phyloP scores from a whole-genome alignment of 1,139 yeast species.

The Sugiyamaella grinbergsii region DNA sequence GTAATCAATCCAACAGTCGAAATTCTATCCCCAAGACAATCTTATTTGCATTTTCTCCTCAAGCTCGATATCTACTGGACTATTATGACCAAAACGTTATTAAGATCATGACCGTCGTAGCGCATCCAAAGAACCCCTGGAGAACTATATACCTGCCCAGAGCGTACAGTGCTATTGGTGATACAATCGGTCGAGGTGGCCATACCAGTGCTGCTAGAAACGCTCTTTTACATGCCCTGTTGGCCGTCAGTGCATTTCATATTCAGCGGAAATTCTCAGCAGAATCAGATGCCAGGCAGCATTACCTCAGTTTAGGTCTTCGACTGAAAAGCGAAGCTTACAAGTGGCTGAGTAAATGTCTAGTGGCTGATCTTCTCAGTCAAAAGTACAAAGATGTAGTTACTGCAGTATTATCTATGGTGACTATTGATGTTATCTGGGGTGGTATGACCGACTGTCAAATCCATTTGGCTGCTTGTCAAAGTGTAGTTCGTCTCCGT shows the following conservation, averaged over 20 bases:
- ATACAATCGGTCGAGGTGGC: constrained; percentile 72
- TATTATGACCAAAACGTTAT: constrained; percentile 81
- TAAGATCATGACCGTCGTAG: constrained; percentile 84
- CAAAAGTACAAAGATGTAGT: constrained; percentile 84
- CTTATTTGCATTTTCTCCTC: constrained; percentile 53
- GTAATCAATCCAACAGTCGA: neutral
- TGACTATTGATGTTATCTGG: constrained; percentile 85
- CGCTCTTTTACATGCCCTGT: constrained; percentile 73
- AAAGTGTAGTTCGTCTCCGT: constrained; percentile 68
- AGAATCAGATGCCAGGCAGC: constrained; percentile 62
- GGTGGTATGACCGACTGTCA: constrained; percentile 89
- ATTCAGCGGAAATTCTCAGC: constrained; percentile 69
- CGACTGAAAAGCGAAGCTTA: constrained; percentile 75
- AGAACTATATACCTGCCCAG: constrained; percentile 79
- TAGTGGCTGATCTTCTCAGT: constrained; percentile 47
- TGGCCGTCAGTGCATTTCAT: constrained; percentile 83
- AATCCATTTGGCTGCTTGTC: constrained; percentile 74
- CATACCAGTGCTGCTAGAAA: constrained; percentile 74
- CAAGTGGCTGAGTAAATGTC: constrained; percentile 63
- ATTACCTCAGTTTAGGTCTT: constrained; percentile 70
- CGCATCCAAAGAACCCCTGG: constrained; percentile 85
- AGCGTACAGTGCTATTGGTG: constrained; percentile 80
- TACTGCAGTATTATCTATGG: constrained; percentile 84
- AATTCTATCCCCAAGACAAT: neutral
- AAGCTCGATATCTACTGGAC: constrained; percentile 60